Percentiles rank a stretch among this genome's conserved stretches.
These are phyloP conservation scores for Tolypocladium ovalisporum DNA, from an alignment of 2,329 filamentous ascomycete genomes.

Conservation along the genomic window DNA sequence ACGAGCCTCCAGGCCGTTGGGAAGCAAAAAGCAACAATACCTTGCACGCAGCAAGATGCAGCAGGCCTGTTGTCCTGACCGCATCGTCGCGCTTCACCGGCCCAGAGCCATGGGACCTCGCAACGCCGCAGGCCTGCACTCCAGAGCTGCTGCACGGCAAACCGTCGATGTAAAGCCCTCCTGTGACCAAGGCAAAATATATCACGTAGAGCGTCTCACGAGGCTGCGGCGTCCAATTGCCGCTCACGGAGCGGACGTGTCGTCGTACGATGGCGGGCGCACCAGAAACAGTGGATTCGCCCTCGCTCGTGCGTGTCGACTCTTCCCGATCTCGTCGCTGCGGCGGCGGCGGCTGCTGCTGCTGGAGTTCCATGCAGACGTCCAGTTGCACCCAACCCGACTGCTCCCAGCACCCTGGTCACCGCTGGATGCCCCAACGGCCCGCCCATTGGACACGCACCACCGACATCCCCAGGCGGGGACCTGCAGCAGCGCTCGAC, in stretches of 20 bases:
- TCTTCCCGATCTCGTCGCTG: neutral
- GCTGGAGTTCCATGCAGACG: neutral
- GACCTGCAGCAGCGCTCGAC: neutral
- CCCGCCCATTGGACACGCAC: neutral
- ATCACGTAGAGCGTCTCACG: neutral
- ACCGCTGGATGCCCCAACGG: constrained; percentile 1
- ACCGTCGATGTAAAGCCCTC: neutral
- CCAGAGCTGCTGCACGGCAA: neutral
- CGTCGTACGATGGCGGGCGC: neutral
- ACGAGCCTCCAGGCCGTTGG: neutral
- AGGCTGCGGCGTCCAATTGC: neutral
- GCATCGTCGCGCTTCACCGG: neutral
- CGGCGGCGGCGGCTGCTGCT: neutral
- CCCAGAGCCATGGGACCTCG: neutral
- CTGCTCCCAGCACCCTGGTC: neutral
- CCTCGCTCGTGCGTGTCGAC: neutral
- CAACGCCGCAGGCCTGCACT: neutral
- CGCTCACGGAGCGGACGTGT: neutral
- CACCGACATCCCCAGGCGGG: neutral
- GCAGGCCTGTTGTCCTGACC: neutral
- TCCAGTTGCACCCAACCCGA: neutral
- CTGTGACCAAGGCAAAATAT: neutral
- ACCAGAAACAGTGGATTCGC: neutral
- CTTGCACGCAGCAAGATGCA: neutral
- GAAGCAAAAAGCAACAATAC: neutral